Base-by-base conservation (phyloP, 2,329 filamentous ascomycete species). In the Berkeleyomyces rouxiae region DNA sequence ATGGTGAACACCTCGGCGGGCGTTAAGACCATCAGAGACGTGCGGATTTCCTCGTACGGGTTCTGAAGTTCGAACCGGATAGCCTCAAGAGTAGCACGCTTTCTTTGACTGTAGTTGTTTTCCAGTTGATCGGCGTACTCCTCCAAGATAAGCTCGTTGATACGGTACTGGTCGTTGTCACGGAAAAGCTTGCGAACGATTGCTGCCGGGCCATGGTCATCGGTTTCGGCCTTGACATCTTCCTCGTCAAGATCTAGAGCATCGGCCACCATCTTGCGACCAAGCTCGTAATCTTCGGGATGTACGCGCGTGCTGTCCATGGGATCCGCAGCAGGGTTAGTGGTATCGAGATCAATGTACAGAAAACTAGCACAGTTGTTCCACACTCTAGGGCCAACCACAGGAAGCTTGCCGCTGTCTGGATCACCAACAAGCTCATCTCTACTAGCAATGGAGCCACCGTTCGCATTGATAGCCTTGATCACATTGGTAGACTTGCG, bases 301-400 rank as follows among this genome's bases (percentile, higher is more conserved):
- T 99, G 93, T 16, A 99, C 90, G 76, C 93, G 88, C 57, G 93
- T 99, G 71, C 93, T 95, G 74, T 99, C 93, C 36, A 99, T 79
- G 64, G 95, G 95, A 71, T 99, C 93, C 0, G 91, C 89, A 11
- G 87, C 81, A 1, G 85, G 81, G 68, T 89, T 90, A 11, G 85
- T 84, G n/a, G 83, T 80, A 67, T 96, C 91, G 70, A 90, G 96
- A 61, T 88, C 85, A 65, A 99, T 88, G 70, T 84, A 95, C 43
- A 99, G 76, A 76, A 97, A 97, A 76, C 91, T 96, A 63, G 93
- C 91, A 70, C 90, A 96, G 72, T 99, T 99, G 72, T 90, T 90
- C 86, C 90, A 99, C 33, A 97, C 90, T 66, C 88, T 86, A 10
- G 90, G 86, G 1, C 90, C 90, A 69, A 97, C 89, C 3, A 93